Conservation (phyloP, 176 grass and related monocot species). For the Alloteropsis semialata region DNA sequence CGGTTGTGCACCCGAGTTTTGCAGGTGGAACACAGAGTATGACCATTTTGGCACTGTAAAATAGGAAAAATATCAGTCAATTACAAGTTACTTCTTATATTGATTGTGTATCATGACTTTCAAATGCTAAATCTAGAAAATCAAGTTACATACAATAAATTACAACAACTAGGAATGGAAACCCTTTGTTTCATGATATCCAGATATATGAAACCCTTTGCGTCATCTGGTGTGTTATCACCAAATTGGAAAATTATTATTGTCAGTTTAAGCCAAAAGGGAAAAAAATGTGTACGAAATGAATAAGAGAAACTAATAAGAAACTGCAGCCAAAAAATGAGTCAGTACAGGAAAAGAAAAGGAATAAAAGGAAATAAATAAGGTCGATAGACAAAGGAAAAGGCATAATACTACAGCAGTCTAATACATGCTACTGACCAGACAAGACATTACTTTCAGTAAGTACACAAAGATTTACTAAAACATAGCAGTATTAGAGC, state of each 20-base stretch:
- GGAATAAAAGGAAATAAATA: background rate
- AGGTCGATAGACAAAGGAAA: no score
- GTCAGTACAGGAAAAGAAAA: background rate
- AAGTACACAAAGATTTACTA: no score
- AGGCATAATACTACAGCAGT: no score
- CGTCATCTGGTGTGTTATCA: no score
- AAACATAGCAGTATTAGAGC: background rate
- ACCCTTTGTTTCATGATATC: no score
- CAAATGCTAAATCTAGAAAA: constrained; percentile 9
- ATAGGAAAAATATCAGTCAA: background rate
- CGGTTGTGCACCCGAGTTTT: constrained; percentile 89
- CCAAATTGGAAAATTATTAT: no score
- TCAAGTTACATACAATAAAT: background rate
- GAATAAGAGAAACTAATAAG: no score
- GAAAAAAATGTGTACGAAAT: no score
- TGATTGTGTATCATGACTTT: background rate
- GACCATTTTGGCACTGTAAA: constrained; percentile 93
- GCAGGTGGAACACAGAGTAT: constrained; percentile 88
- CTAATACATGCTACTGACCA: background rate
- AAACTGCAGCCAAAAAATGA: background rate
- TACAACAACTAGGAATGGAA: background rate
- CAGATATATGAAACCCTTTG: no score
- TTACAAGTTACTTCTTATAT: background rate
- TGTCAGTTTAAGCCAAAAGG: no score
- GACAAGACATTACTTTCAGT: background rate